A percentile compares a stretch with the other conserved stretches of the same genome.
These are phyloP conservation scores for Eremothecium coryli DNA, from an alignment of 1,139 yeast genomes.

Conservation along the genomic window DNA sequence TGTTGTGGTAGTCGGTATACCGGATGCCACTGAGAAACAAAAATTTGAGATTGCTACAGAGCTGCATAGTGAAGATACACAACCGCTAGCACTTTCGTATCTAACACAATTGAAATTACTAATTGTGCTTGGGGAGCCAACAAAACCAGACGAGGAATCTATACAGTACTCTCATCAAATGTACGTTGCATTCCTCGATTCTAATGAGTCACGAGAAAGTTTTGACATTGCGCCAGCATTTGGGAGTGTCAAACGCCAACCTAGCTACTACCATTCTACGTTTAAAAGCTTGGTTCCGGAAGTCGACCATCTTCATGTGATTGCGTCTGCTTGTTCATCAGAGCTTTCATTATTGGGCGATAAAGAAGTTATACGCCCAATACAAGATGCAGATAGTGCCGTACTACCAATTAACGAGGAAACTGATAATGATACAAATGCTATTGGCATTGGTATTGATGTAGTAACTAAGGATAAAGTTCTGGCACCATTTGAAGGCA, in stretches of 20 bases:
- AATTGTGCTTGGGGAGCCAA: constrained; percentile 15
- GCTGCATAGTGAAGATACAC: constrained; percentile 13
- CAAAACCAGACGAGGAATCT: constrained; percentile 17
- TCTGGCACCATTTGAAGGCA: constrained; percentile 46
- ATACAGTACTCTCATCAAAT: constrained; percentile 21
- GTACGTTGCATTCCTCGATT: constrained; percentile 16
- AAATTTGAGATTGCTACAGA: constrained; percentile 7
- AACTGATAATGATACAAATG: constrained; percentile 56
- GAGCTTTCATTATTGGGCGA: constrained; percentile 42
- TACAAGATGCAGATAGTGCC: constrained; percentile 64
- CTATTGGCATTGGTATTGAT: constrained; percentile 62
- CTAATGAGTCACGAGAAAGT: constrained; percentile 30
- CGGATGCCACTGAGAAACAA: background rate
- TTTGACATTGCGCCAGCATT: constrained; percentile 52
- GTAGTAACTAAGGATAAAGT: constrained; percentile 39
- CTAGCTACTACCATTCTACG: constrained; percentile 39
- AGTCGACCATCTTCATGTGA: constrained; percentile 32
- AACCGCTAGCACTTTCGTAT: constrained; percentile 13
- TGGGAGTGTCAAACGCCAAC: constrained; percentile 43
- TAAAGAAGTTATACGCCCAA: constrained; percentile 33
- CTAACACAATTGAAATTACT: constrained; percentile 1
- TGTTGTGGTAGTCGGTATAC: constrained; percentile 2
- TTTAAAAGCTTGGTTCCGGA: constrained; percentile 40
- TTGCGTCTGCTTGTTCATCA: constrained; percentile 55
- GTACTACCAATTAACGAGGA: constrained; percentile 60